Evolutionary conservation across 768 basidiomycete genomes (phyloP).

Genomic region (Hirschioporus abietinus): DNA sequence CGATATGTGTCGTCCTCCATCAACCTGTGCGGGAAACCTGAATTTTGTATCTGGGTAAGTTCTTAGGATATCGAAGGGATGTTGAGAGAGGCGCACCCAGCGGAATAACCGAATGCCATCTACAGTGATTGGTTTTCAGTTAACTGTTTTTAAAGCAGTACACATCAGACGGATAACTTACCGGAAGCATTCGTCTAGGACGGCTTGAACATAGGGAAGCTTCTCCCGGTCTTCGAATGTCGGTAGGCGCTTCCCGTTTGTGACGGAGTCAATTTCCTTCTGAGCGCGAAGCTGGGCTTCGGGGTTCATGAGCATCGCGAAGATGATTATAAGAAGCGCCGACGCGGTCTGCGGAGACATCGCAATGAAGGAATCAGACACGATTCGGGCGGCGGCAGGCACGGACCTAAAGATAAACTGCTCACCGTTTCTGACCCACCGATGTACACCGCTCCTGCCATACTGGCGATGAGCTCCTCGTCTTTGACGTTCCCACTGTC

Average conservation of each 20-base stretch:
- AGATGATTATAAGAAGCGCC: conserved; percentile 7
- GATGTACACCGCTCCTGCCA: conserved; percentile 11
- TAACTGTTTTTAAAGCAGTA: neutral
- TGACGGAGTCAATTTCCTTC: conserved; percentile 22
- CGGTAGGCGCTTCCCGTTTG: conserved; percentile 21
- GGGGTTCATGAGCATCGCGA: conserved; percentile 15
- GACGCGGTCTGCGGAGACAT: conserved; percentile 7
- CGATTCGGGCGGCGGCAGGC: neutral
- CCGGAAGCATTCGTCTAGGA: conserved; percentile 20
- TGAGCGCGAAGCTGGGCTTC: conserved; percentile 23
- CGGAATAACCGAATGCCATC: neutral
- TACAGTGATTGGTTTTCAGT: neutral
- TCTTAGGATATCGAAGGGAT: too few species aligned
- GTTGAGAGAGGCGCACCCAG: neutral
- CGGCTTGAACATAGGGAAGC: conserved; percentile 22
- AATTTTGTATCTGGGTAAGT: neutral
- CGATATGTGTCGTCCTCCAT: conserved; percentile 27
- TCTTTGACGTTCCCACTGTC: conserved; percentile 4
- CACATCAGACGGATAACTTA: neutral
- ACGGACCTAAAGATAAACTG: neutral
- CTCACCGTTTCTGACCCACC: conserved; percentile 13
- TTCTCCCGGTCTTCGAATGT: conserved; percentile 19
- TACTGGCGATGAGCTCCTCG: conserved; percentile 12
- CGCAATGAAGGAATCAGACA: neutral
- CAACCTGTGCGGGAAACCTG: conserved; percentile 21